phyloP scores from a whole-genome alignment of 1,139 yeast genomes.

The Candida sojae region DNA sequence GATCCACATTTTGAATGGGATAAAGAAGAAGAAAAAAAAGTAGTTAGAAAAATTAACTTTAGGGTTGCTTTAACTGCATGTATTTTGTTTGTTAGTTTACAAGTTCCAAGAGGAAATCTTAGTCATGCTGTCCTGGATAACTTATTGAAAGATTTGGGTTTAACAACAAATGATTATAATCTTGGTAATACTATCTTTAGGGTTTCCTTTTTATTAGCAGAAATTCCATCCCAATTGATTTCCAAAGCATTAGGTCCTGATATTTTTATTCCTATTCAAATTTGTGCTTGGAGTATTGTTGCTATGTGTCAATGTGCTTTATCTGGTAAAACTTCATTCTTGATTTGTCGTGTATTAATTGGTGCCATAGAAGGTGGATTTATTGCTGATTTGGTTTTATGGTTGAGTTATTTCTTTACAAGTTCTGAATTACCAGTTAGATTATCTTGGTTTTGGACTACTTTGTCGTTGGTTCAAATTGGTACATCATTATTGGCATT shows the following conservation, averaged over 20 bases:
- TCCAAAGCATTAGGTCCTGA: slow-evolving; percentile 36
- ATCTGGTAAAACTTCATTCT: slow-evolving; percentile 24
- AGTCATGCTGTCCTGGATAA: slow-evolving; percentile 35
- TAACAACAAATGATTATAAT: slow-evolving; percentile 33
- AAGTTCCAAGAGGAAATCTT: slow-evolving; percentile 33
- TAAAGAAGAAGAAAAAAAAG: slow-evolving; percentile 30
- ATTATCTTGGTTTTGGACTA: slow-evolving; percentile 22
- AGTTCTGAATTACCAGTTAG: slow-evolving; percentile 27
- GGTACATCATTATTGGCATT: slow-evolving; percentile 40
- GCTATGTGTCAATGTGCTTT: slow-evolving; percentile 30
- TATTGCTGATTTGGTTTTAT: slow-evolving; percentile 30
- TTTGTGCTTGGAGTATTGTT: slow-evolving; percentile 32
- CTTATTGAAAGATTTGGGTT: slow-evolving; percentile 26
- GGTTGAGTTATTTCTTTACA: slow-evolving; percentile 31
- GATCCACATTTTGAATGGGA: slow-evolving; percentile 40
- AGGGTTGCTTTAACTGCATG: slow-evolving; percentile 32
- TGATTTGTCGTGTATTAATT: slow-evolving; percentile 27
- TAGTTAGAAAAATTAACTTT: slow-evolving; percentile 25
- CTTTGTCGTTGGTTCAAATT: slow-evolving; percentile 25
- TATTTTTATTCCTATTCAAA: slow-evolving; percentile 33
- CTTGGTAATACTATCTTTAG: slow-evolving; percentile 31
- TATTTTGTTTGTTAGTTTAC: slow-evolving; percentile 31
- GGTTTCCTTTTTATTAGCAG: slow-evolving; percentile 30
- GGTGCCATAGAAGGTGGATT: slow-evolving; percentile 36
- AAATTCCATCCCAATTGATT: slow-evolving; percentile 35